Evolutionary conservation across 331 rosid genomes (phyloP).

Genomic region (Cydonia oblonga): DNA sequence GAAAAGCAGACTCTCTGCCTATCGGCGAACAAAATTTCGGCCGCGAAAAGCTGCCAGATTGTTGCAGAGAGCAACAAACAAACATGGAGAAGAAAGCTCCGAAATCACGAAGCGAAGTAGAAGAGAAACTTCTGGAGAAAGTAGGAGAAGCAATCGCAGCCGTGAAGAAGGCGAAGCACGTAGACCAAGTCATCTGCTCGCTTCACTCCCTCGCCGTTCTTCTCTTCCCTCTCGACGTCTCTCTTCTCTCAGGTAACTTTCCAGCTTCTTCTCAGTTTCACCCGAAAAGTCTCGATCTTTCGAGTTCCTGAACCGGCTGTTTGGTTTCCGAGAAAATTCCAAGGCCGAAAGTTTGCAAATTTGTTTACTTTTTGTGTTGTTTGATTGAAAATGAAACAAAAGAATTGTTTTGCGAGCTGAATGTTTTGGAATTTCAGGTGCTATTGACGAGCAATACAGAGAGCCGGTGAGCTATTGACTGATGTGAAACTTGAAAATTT

Average conservation of each 20-base stretch:
- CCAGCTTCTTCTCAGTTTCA: not conserved
- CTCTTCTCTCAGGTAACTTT: slow-evolving; percentile 51
- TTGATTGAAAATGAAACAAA: not conserved
- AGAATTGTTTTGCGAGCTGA: no score
- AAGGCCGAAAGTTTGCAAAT: not conserved
- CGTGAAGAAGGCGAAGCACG: slow-evolving; percentile 46
- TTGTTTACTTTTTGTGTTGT: not conserved
- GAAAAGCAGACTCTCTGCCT: not conserved
- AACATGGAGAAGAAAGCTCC: slow-evolving; percentile 10
- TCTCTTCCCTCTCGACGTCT: slow-evolving; percentile 62
- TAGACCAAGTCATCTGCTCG: slow-evolving; percentile 62
- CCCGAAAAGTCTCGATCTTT: not conserved
- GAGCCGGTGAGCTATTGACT: slow-evolving; percentile 37
- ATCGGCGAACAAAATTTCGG: not conserved
- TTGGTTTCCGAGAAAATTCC: slow-evolving; percentile 2
- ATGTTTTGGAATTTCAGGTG: slow-evolving; percentile 31
- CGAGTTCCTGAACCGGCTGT: not conserved
- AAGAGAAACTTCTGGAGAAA: slow-evolving; percentile 31
- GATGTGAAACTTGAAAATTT: no score
- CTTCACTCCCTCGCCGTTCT: slow-evolving; percentile 61
- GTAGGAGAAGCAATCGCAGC: slow-evolving; percentile 54
- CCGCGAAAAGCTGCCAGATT: not conserved
- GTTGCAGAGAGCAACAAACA: not conserved
- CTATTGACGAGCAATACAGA: slow-evolving; percentile 42
- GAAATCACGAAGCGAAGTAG: slow-evolving; percentile 34